Conservation (phyloP, 1,284 basidiomycete species). For the Ceratobasidium sp. region DNA sequence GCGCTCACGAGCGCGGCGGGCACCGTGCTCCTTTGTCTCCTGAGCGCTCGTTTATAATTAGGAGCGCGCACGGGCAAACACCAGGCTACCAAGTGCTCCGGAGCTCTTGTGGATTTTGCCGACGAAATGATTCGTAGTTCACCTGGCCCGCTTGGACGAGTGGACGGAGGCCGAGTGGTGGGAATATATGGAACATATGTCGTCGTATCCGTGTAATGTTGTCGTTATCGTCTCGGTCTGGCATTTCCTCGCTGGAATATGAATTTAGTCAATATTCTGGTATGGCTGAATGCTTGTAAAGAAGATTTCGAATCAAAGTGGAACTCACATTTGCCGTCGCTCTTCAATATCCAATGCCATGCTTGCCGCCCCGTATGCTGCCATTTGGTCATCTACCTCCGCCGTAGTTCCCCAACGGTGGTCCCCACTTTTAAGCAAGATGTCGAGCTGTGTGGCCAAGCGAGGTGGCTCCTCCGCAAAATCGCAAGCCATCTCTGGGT, state of each 20-base stretch:
- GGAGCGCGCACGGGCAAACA: no score
- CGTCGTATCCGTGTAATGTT: background rate
- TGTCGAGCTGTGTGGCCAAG: background rate
- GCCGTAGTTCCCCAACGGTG: background rate
- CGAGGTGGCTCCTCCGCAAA: background rate
- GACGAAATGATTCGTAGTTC: constrained; percentile 42
- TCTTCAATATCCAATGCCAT: constrained; percentile 17
- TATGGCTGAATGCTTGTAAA: no score
- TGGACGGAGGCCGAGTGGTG: background rate
- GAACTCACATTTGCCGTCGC: background rate
- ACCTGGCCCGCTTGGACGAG: background rate
- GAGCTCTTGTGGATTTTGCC: no score
- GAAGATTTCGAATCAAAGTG: no score
- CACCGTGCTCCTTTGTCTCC: no score
- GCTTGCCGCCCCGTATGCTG: constrained; percentile 4
- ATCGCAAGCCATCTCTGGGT: background rate
- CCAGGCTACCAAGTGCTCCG: no score
- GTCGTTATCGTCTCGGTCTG: background rate
- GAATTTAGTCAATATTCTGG: background rate
- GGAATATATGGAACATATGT: constrained; percentile 6
- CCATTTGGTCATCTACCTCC: constrained; percentile 15
- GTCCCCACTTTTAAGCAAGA: background rate
- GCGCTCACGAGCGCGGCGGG: no score
- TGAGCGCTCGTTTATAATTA: no score
- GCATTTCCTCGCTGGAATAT: background rate